These are phyloP conservation scores for Leishmania mexicana DNA, from an alignment of 208 protist genomes.

Conservation along the genomic window DNA sequence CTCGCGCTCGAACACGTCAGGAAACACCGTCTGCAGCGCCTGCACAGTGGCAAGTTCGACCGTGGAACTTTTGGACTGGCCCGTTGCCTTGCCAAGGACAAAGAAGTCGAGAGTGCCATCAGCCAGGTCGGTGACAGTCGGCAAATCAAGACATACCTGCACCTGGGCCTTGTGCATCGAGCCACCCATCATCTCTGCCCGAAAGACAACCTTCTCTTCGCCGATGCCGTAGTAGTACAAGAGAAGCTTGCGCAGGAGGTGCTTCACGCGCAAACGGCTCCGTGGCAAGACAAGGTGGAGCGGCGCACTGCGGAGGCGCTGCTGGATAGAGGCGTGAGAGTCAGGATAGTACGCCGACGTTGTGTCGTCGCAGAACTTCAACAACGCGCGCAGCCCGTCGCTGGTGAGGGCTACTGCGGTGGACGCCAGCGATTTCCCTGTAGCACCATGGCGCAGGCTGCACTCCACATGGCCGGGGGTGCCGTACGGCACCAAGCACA, in stretches of 20 bases:
- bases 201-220: slow-evolving; percentile 40
- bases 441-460: slow-evolving; percentile 1
- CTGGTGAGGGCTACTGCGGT: slow-evolving; percentile 8
- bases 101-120: slow-evolving; percentile 1
- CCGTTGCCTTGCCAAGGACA: slow-evolving; percentile 32
- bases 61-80: slow-evolving; percentile 36
- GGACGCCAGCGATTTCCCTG: background rate
- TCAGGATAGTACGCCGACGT: slow-evolving; percentile 13
- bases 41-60: slow-evolving; percentile 44
- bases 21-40: slow-evolving; percentile 60
- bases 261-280: slow-evolving; percentile 43
- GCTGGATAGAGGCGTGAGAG: slow-evolving; percentile 4
- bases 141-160: slow-evolving; percentile 7
- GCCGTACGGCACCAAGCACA: background rate
- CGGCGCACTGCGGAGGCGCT: slow-evolving; percentile 28
- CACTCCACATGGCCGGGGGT: slow-evolving; percentile 4
- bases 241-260: slow-evolving; percentile 53
- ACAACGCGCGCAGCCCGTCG: slow-evolving; percentile 17
- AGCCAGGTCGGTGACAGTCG: background rate
- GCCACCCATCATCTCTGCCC: background rate
- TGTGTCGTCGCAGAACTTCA: slow-evolving; percentile 18
- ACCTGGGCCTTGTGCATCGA: slow-evolving; percentile 24
- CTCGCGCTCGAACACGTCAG: slow-evolving; percentile 62
- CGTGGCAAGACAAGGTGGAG: slow-evolving; percentile 61
- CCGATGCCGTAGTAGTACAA: slow-evolving; percentile 59